Conservation (phyloP, 805 yeast genomes). For the Monosporozyma unispora region DNA sequence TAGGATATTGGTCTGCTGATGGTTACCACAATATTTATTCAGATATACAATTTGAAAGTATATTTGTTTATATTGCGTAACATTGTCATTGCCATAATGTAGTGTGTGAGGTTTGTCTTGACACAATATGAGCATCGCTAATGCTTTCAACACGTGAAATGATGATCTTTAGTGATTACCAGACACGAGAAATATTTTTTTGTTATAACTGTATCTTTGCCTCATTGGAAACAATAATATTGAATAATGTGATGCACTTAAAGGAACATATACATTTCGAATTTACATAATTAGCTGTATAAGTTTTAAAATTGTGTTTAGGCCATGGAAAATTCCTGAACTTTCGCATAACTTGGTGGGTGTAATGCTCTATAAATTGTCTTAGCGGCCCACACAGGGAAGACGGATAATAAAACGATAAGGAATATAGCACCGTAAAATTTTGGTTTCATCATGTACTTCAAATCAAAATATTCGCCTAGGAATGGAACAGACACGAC, state of each 20-base stretch:
- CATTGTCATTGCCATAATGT: too few species aligned
- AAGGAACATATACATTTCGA: neutral
- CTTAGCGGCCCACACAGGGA: constrained; percentile 87
- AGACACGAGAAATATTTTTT: too few species aligned
- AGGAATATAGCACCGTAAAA: constrained; percentile 64
- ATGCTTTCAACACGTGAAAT: too few species aligned
- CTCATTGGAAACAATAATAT: neutral
- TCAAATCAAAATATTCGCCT: constrained; percentile 75
- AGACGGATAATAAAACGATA: constrained; percentile 57
- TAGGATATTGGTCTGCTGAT: too few species aligned
- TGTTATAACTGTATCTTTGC: too few species aligned
- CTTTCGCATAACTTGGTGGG: constrained; percentile 96
- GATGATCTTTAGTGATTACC: neutral
- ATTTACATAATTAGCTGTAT: neutral
- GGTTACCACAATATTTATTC: too few species aligned
- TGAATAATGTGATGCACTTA: too few species aligned
- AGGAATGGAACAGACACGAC: constrained; percentile 75
- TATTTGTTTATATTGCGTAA: too few species aligned
- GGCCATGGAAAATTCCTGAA: constrained; percentile 55
- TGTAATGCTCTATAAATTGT: constrained; percentile 63
- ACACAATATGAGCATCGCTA: too few species aligned
- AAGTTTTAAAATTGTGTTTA: neutral
- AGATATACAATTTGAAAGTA: too few species aligned
- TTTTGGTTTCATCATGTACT: constrained; percentile 44
- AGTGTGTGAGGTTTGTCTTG: too few species aligned